phyloP scores from a whole-genome alignment of 202 grass and related monocot genomes.

The Dendrocalamus latiflorus region DNA sequence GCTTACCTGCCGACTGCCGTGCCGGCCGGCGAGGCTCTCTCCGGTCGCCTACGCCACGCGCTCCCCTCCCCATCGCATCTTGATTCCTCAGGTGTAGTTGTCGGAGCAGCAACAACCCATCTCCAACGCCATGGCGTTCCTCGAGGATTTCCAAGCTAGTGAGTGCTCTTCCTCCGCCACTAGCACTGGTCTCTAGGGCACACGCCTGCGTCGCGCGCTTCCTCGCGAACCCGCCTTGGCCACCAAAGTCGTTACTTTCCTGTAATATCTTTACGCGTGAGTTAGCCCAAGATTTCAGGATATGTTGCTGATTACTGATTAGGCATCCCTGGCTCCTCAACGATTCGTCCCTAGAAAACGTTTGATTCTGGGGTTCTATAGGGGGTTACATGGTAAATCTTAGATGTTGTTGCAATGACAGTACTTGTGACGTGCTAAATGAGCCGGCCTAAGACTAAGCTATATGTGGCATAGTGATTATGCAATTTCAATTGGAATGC shows the following conservation, averaged over 20 bases:
- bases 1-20: constrained; percentile 16
- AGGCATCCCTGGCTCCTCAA: neutral
- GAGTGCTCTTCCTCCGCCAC: constrained; percentile 18
- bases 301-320: neutral
- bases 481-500: neutral
- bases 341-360: neutral
- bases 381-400: neutral
- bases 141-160: constrained; percentile 79
- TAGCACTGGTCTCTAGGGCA: constrained; percentile 27
- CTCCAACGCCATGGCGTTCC: constrained; percentile 50
- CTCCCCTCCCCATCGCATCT: neutral
- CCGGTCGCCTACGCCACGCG: neutral
- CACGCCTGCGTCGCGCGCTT: neutral
- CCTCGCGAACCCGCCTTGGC: neutral
- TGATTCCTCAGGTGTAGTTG: neutral
- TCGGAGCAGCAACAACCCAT: neutral
- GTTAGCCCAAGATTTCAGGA: neutral
- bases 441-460: neutral
- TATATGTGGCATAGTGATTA: neutral
- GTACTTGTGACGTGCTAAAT: neutral
- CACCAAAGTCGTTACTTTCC: neutral
- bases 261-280: no score
- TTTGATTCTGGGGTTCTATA: neutral
- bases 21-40: constrained; percentile 23
- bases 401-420: neutral